phyloP scores from a whole-genome alignment of 225 moss, liverwort and hornwort species.

The Climacium dendroides region DNA sequence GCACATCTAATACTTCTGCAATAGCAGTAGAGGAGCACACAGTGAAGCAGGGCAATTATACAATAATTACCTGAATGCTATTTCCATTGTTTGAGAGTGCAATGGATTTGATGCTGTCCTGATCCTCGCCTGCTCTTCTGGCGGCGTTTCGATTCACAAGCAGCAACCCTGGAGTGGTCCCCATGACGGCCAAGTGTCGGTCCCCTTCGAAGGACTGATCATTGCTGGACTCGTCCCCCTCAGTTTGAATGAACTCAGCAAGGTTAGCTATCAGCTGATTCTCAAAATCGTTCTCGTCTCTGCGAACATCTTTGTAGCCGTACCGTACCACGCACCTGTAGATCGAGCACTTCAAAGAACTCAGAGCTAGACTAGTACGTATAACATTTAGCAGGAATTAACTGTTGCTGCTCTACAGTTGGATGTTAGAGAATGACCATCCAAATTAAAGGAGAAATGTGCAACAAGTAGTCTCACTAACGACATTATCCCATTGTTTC shows the following conservation, averaged over 20 bases:
- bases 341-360: background rate
- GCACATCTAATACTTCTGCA: background rate
- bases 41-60: background rate
- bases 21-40: background rate
- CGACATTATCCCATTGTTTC: background rate
- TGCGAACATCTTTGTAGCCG: constrained; percentile 41
- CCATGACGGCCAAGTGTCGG: constrained; percentile 39
- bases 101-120: constrained; percentile 4
- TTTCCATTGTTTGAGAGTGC: constrained; percentile 1
- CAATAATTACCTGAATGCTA: constrained; percentile 2
- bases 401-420: background rate
- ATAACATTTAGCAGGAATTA: no score
- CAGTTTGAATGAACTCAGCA: constrained; percentile 71
- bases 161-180: constrained; percentile 16
- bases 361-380: background rate
- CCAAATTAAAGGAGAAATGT: background rate
- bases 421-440: background rate
- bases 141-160: background rate
- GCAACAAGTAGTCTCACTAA: no score
- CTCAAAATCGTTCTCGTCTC: constrained; percentile 38
- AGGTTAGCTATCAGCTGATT: constrained; percentile 50
- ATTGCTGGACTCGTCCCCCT: constrained; percentile 52
- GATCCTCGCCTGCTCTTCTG: constrained; percentile 2
- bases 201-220: constrained; percentile 57
- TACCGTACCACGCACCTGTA: constrained; percentile 38